phyloP scores from a whole-genome alignment of 2,329 filamentous ascomycete species.

The Hymenoscyphus fraxineus region DNA sequence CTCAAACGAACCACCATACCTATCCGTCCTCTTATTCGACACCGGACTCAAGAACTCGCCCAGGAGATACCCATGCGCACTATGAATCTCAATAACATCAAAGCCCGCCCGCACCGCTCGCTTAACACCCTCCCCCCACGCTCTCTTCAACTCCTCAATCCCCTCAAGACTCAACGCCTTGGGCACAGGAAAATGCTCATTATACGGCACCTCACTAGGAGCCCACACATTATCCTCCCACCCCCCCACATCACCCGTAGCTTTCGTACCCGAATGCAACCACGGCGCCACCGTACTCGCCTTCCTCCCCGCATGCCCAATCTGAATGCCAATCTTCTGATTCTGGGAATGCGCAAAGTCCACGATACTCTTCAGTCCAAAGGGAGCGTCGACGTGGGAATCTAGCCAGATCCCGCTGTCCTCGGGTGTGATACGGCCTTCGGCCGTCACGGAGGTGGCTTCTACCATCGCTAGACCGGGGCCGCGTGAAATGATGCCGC shows the following conservation, averaged over 20 bases:
- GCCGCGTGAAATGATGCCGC: conserved; percentile 72
- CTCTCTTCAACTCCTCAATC: conserved; percentile 61
- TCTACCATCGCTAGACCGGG: conserved; percentile 73
- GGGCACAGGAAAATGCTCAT: conserved; percentile 56
- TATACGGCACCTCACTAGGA: conserved; percentile 54
- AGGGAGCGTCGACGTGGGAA: conserved; percentile 65
- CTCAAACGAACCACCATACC: conserved; percentile 66
- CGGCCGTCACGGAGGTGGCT: conserved; percentile 69
- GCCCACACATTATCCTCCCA: conserved; percentile 55
- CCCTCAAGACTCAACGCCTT: conserved; percentile 65
- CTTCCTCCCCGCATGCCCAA: conserved; percentile 76
- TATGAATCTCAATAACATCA: conserved; percentile 77
- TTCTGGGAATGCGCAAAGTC: conserved; percentile 78
- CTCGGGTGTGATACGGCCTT: conserved; percentile 80
- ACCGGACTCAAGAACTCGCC: conserved; percentile 66
- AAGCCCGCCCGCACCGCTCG: conserved; percentile 62
- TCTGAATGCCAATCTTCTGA: conserved; percentile 74
- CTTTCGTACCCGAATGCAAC: conserved; percentile 52
- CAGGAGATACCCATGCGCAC: conserved; percentile 75
- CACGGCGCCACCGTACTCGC: conserved; percentile 60
- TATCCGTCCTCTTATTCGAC: conserved; percentile 64
- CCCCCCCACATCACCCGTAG: conserved; percentile 48
- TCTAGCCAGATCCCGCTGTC: conserved; percentile 82
- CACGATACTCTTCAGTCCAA: conserved; percentile 57
- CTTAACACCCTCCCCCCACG: conserved; percentile 56